Evolutionary conservation across 176 grass and related monocot genomes (phyloP).

Genomic region (Raddia guianensis): DNA sequence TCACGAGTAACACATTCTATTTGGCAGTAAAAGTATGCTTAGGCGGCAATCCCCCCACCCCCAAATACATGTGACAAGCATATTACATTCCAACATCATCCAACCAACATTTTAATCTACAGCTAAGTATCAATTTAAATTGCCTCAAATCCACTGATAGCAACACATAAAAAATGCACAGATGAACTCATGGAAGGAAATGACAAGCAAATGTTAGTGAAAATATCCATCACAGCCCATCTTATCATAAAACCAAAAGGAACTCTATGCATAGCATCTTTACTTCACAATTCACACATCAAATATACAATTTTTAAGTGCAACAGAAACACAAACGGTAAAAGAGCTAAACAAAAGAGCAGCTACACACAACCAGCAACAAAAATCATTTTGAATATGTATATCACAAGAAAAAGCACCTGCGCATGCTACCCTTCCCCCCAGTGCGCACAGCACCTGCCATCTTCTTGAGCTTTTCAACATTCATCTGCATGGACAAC

Average conservation of each 20-base stretch:
- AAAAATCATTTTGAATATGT: not conserved
- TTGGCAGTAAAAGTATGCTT: not conserved
- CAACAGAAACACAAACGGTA: not conserved
- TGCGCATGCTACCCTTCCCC: slow-evolving; percentile 91
- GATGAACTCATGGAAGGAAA: not conserved
- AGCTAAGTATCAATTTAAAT: not conserved
- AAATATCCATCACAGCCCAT: not conserved
- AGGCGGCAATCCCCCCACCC: not conserved
- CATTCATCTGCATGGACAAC: slow-evolving; percentile 69
- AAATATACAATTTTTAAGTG: not conserved
- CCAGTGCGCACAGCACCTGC: slow-evolving; percentile 87
- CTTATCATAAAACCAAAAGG: not conserved
- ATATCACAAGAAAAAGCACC: slow-evolving; percentile 47
- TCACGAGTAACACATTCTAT: not conserved
- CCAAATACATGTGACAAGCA: not conserved
- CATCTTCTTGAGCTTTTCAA: slow-evolving; percentile 85
- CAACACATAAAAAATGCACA: slow-evolving; percentile 11
- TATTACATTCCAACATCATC: not conserved
- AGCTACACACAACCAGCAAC: not conserved
- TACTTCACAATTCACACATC: not conserved
- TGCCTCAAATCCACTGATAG: not conserved
- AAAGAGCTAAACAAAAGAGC: not conserved
- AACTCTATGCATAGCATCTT: not conserved
- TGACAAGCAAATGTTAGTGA: not conserved
- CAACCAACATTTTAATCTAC: not conserved